Base-by-base conservation (phyloP, 2,329 filamentous ascomycete species). In the Paraphoma sp. region DNA sequence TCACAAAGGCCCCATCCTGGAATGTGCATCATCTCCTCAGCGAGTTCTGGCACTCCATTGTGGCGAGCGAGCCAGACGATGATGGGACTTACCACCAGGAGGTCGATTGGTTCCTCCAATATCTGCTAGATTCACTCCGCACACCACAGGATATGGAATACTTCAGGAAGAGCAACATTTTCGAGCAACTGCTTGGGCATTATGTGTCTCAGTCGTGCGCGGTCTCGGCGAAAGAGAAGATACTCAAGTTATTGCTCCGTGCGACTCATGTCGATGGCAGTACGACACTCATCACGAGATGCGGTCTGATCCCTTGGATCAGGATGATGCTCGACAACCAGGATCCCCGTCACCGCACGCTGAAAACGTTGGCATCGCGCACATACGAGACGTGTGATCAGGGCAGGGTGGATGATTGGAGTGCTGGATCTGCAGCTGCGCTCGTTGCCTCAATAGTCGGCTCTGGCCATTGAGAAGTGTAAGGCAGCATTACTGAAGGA, bases 1-100 rank as follows among this genome's bases (percentile, higher is more conserved):
- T 98, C 36, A 91, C 91, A 18, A 87, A 87, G 49, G 86, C 87
- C 0, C 93, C 94, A 0, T 76, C 83, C 23, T 98, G 94, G 94
- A 83, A 88, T 11, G 71, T 83, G 10, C 75, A 76, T 29, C 84
- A 83, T 45, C 73, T 88, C 5, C 81, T 84, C 0, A 81, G 81
- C 1, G 85, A 86, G 69, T 87, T 86, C 81, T 78, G 88, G 16
- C 86, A 91, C 56, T 88, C 87, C 70, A 86, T 95, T 23, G 84
- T 95, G 7, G 82, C 94, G n/a, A 86, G 87, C 50, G 84, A 88
- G 58, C 90, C 92, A 0, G 83, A 90, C 47, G 90, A 91, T 51
- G 91, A 93, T 64, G 90, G 92, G 69, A 83, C 83, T 2, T 88
- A 91, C 72, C 73, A 77, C 59, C 82, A 86, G 29, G 91, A 95